Percentiles rank a stretch among this genome's conserved stretches.
Conservation (phyloP, 1,139 yeast species). For the Scheffersomyces insectosa region DNA sequence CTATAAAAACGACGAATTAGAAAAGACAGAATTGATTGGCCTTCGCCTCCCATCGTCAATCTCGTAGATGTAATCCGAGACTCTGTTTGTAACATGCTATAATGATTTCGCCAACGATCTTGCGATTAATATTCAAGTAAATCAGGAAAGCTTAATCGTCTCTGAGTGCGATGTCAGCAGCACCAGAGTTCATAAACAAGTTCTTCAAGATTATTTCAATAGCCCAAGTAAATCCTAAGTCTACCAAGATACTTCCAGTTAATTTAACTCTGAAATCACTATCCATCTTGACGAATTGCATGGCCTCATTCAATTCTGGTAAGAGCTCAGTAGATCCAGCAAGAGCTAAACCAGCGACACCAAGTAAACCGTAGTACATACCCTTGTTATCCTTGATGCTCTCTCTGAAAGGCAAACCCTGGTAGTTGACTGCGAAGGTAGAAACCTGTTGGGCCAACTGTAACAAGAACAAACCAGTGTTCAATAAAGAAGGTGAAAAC, state of each 20-base stretch:
- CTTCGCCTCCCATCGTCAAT: no score
- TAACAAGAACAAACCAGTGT: conserved; percentile 92
- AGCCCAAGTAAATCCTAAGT: conserved; percentile 75
- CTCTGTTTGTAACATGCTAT: not conserved
- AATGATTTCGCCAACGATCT: conserved; percentile 1
- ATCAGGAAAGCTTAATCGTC: conserved; percentile 14
- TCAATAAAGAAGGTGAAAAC: conserved; percentile 84
- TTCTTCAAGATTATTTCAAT: conserved; percentile 78
- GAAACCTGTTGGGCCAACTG: conserved; percentile 97
- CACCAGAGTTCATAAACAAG: conserved; percentile 86
- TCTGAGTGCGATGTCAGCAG: conserved; percentile 84
- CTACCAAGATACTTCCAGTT: conserved; percentile 71
- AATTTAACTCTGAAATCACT: conserved; percentile 73
- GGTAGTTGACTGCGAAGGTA: conserved; percentile 96
- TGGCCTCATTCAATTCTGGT: conserved; percentile 90
- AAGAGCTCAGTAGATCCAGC: conserved; percentile 93
- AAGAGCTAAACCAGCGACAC: conserved; percentile 85
- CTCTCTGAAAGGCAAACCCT: conserved; percentile 96
- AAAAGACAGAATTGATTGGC: not conserved
- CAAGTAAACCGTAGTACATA: conserved; percentile 93
- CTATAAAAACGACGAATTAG: conserved; percentile 3
- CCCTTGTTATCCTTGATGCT: conserved; percentile 88
- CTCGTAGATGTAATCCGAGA: no score
- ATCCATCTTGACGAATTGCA: conserved; percentile 89
- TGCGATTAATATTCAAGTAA: conserved; percentile 1